Evolutionary conservation across 75 land plant genomes (phyloP).

Genomic region (Picea glauca): DNA sequence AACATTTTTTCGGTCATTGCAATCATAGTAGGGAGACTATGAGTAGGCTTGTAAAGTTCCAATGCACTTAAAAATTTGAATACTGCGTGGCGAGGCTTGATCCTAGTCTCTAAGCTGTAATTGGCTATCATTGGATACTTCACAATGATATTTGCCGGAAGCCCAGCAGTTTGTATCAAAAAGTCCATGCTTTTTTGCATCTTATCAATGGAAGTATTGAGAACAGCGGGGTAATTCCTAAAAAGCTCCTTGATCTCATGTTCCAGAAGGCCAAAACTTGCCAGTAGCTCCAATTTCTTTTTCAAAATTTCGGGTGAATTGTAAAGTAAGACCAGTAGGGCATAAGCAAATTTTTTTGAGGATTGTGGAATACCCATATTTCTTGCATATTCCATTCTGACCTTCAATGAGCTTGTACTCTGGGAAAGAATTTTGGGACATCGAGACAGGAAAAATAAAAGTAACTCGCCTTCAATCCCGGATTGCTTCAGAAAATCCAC

Average conservation of each 20-base stretch:
- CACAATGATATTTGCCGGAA: constrained; percentile 12
- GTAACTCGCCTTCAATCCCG: neutral
- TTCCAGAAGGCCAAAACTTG: constrained; percentile 26
- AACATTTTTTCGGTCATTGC: neutral
- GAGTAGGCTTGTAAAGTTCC: neutral
- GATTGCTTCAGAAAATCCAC: too few relatives aligned
- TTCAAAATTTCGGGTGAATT: neutral
- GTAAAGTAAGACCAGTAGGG: neutral
- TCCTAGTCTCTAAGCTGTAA: constrained; percentile 18
- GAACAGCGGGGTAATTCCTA: constrained; percentile 10
- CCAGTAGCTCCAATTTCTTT: constrained; percentile 21
- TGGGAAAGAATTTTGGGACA: neutral
- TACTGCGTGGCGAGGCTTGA: constrained; percentile 17
- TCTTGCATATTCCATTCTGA: neutral
- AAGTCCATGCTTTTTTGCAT: constrained; percentile 32
- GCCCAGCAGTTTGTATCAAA: constrained; percentile 20
- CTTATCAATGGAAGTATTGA: constrained; percentile 24
- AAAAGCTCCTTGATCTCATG: constrained; percentile 13
- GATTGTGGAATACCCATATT: neutral
- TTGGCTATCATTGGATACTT: constrained; percentile 11
- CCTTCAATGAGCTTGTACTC: neutral
- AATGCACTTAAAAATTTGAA: neutral
- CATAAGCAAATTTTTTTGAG: neutral
- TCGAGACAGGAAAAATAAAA: neutral
- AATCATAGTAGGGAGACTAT: neutral